Evolutionary conservation across 2,329 filamentous ascomycete genomes (phyloP).

Genomic region (Pseudohalonectria lignicola): DNA sequence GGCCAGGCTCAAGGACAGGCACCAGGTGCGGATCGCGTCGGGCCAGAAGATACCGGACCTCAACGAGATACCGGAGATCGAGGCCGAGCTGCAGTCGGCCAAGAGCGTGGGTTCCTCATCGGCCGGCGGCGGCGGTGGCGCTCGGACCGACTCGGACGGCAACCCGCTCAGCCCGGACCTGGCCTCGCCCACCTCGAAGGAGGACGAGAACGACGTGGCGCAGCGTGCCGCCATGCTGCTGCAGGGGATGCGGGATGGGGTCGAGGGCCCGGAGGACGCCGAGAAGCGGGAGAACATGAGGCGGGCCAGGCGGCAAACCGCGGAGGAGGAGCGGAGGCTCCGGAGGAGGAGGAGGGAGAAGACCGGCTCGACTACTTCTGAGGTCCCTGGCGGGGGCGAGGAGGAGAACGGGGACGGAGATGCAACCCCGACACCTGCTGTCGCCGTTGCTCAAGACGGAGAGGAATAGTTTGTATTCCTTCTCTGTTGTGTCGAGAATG

Average conservation of each 20-base stretch:
- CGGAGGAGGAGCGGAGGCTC: slow-evolving; percentile 65
- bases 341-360: slow-evolving; percentile 58
- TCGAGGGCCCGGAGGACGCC: slow-evolving; percentile 42
- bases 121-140: too few species aligned
- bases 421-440: too few species aligned
- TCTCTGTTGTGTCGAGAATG: too few species aligned
- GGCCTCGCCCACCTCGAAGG: slow-evolving; percentile 15
- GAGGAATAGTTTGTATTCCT: too few species aligned
- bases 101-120: slow-evolving; percentile 20
- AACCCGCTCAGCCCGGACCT: slow-evolving; percentile 39
- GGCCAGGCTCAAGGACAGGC: slow-evolving; percentile 78
- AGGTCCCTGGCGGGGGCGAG: slow-evolving; percentile 45
- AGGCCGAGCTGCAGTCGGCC: slow-evolving; percentile 20
- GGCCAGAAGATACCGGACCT: slow-evolving; percentile 79
- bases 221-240: slow-evolving; percentile 74
- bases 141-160: slow-evolving; percentile 38
- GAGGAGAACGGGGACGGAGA: too few species aligned
- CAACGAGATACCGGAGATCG: slow-evolving; percentile 49
- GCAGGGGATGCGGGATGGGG: slow-evolving; percentile 66
- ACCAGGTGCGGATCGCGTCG: slow-evolving; percentile 81
- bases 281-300: slow-evolving; percentile 51
- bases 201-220: slow-evolving; percentile 61
- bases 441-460: slow-evolving; percentile 4
- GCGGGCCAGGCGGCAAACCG: slow-evolving; percentile 53
- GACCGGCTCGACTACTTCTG: slow-evolving; percentile 24